Evolutionary conservation across 495 filamentous ascomycete species (phyloP).

Genomic region (Talaromyces wortmannii): DNA sequence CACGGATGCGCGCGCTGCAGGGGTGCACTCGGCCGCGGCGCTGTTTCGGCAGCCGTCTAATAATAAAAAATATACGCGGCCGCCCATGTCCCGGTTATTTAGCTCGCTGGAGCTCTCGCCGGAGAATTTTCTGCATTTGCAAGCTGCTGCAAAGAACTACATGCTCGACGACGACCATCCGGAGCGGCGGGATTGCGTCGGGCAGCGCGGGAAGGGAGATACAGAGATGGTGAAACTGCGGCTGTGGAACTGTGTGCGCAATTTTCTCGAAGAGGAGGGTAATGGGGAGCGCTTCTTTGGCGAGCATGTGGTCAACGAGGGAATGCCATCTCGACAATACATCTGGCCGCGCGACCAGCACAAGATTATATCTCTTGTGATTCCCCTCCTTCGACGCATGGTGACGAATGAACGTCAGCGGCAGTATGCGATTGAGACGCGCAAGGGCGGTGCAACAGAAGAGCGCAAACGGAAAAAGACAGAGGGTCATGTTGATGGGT

Average conservation of each 20-base stretch:
- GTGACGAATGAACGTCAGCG: slow-evolving; percentile 60
- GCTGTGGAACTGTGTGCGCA: slow-evolving; percentile 53
- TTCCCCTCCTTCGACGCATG: slow-evolving; percentile 53
- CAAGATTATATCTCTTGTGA: slow-evolving; percentile 50
- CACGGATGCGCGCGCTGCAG: slow-evolving; percentile 41
- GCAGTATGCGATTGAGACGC: slow-evolving; percentile 52
- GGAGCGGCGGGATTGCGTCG: slow-evolving; percentile 53
- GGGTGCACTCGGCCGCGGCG: slow-evolving; percentile 51
- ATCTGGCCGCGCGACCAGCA: slow-evolving; percentile 52
- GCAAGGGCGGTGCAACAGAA: slow-evolving; percentile 39
- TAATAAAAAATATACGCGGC: slow-evolving; percentile 53
- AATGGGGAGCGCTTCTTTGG: slow-evolving; percentile 52
- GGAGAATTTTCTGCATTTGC: slow-evolving; percentile 52
- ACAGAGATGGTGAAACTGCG: slow-evolving; percentile 54
- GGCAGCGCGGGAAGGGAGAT: slow-evolving; percentile 51
- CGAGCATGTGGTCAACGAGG: slow-evolving; percentile 36
- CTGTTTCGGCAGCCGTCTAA: slow-evolving; percentile 48
- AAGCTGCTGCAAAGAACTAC: slow-evolving; percentile 52
- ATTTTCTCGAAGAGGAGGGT: slow-evolving; percentile 50
- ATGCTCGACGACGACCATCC: slow-evolving; percentile 54
- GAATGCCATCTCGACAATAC: slow-evolving; percentile 32
- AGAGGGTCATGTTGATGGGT: slow-evolving; percentile 27
- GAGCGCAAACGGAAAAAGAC: slow-evolving; percentile 36
- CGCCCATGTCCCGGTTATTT: slow-evolving; percentile 57
- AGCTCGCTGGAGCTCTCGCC: slow-evolving; percentile 49